phyloP scores from a whole-genome alignment of 495 filamentous ascomycete species.

The Pseudomonodictys pantanalensis region DNA sequence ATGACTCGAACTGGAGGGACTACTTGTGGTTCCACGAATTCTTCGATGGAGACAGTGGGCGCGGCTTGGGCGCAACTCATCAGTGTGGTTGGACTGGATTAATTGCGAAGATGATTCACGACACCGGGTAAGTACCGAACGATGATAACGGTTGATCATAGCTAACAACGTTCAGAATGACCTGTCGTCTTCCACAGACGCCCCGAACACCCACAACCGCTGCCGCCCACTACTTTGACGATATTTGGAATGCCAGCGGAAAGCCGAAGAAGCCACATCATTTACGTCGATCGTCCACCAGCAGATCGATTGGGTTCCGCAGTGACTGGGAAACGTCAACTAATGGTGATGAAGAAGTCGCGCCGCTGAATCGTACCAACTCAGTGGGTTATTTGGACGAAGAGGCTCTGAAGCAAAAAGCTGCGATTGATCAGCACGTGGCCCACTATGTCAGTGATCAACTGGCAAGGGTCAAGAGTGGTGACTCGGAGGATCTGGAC shows the following conservation, averaged over 20 bases:
- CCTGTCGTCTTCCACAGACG: slow-evolving; percentile 88
- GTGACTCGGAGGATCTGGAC: slow-evolving; percentile 24
- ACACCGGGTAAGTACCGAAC: slow-evolving; percentile 69
- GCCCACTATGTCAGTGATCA: slow-evolving; percentile 42
- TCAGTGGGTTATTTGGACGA: slow-evolving; percentile 36
- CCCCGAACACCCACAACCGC: slow-evolving; percentile 79
- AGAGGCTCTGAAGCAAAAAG: slow-evolving; percentile 35
- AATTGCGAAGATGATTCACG: slow-evolving; percentile 94
- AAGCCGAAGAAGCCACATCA: slow-evolving; percentile 46
- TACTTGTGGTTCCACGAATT: slow-evolving; percentile 96
- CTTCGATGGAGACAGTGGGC: slow-evolving; percentile 88
- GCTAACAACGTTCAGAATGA: slow-evolving; percentile 55
- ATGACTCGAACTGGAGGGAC: slow-evolving; percentile 87
- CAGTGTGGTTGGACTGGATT: slow-evolving; percentile 98
- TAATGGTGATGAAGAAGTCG: slow-evolving; percentile 45
- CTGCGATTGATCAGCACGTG: slow-evolving; percentile 40
- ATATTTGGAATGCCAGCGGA: slow-evolving; percentile 63
- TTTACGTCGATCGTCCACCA: slow-evolving; percentile 78
- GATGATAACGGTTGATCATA: background rate
- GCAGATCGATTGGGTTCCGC: slow-evolving; percentile 78
- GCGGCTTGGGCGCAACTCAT: slow-evolving; percentile 87
- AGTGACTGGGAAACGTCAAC: slow-evolving; percentile 67
- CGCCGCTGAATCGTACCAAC: slow-evolving; percentile 28
- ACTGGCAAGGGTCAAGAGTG: slow-evolving; percentile 36
- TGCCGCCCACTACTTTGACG: slow-evolving; percentile 92